Percentiles rank a stretch among this genome's conserved stretches.
These are phyloP conservation scores for Calonectria pseudoreteaudii DNA, from an alignment of 2,329 filamentous ascomycete species.

Conservation along the genomic window DNA sequence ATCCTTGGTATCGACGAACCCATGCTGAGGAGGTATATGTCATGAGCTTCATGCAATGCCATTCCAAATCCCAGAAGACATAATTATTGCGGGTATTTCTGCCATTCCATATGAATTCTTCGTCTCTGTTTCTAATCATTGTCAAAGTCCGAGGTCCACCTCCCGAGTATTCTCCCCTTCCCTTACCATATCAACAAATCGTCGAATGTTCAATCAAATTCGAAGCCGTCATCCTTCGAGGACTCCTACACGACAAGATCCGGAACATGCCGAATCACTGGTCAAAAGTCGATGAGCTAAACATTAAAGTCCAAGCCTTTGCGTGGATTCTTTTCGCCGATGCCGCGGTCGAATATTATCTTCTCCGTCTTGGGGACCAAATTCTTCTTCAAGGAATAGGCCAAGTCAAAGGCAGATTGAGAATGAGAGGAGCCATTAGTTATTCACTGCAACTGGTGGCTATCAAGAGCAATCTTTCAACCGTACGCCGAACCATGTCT, in stretches of 20 bases:
- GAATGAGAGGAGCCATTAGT: not conserved
- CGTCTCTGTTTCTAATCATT: not conserved
- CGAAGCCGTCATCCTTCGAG: not conserved
- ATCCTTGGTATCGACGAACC: not conserved
- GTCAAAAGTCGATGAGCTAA: not conserved
- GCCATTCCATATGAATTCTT: too few relatives aligned
- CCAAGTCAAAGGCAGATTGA: not conserved
- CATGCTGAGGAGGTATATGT: not conserved
- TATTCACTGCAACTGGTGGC: not conserved
- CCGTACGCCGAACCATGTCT: not conserved
- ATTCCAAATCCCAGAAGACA: not conserved
- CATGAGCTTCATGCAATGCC: not conserved
- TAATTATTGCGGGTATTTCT: not conserved
- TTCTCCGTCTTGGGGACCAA: not conserved
- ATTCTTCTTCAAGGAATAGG: not conserved
- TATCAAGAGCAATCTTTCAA: not conserved
- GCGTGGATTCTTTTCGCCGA: constrained; percentile 2
- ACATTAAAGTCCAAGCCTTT: not conserved
- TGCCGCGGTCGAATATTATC: constrained; percentile 6
- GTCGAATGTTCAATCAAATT: constrained; percentile 8
- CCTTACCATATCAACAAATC: constrained; percentile 4
- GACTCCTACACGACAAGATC: not conserved
- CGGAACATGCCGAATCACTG: not conserved
- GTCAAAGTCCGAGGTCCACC: not conserved
- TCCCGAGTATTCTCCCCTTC: not conserved